Base-by-base conservation (phyloP, 805 yeast species). In the Saturnispora silvae region DNA sequence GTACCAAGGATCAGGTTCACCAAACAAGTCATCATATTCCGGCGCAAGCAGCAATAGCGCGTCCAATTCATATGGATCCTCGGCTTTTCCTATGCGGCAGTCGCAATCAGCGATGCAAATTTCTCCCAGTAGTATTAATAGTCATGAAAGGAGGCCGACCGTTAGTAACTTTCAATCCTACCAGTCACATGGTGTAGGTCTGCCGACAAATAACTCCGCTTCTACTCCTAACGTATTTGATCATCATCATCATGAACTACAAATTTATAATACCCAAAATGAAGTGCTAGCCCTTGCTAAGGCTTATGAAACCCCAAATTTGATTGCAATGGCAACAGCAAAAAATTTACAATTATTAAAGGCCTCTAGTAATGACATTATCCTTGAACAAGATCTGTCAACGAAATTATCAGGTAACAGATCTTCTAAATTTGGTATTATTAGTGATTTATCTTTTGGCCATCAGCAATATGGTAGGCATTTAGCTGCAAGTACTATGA, bases 371-470 rank as follows among this genome's bases (percentile, higher is more conserved):
- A 36, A 43, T 37, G 54, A 60, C 40, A 52, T 57, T 4, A 42
- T 53, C 3, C 39, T 58, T 1, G 59, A 57, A 9, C 56, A 56
- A 20, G 72, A 68, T 31, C 41, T 67, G 8, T 45, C 61, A 4
- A 41, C 52, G 17, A 49, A 48, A 19, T 33, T 40, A 5, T 34
- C 45, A 5, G 48, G 54, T 28, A 47, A 56, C 17, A 57, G 64
- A 33, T 57, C 54, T 36, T 47, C 56, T 23, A 55, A 60, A 28
- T 49, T 62, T 25, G 68, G 72, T 1, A 56, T 64, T 0, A 54
- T 68, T 2, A 52, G 65, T 11, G 72, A 68, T 47, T 58, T 65
- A 1, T 54, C 63, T 19, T 60, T 67, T 45, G 74, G 73, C 1
- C 59, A 56, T 49, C 61, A 59, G 20, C 54, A 50, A 19, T 60